Conservation (phyloP, 805 yeast species). For the Wickerhamiella hasegawae region DNA sequence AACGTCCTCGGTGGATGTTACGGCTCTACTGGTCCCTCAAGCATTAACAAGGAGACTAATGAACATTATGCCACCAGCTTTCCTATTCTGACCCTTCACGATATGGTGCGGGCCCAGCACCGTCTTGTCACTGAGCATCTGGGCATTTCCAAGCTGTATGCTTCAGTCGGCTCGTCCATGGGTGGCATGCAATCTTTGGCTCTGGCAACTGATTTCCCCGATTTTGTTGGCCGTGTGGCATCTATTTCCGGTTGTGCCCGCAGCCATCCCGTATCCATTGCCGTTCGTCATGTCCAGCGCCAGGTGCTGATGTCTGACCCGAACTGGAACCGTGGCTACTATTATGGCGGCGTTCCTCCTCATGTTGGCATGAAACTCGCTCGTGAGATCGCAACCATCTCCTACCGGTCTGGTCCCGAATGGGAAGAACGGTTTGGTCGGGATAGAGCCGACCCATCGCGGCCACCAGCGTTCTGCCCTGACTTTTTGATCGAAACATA, state of each 20-base stretch:
- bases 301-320: constrained; percentile 92
- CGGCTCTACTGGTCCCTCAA: constrained; percentile 88
- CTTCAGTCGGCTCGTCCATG: constrained; percentile 83
- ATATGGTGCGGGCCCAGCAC: constrained; percentile 83
- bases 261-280: constrained; percentile 87
- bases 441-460: constrained; percentile 63
- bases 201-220: constrained; percentile 69
- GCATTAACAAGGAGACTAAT: constrained; percentile 52
- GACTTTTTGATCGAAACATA: constrained; percentile 87
- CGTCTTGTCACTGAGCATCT: constrained; percentile 46
- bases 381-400: constrained; percentile 83
- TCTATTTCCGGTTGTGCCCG: constrained; percentile 87
- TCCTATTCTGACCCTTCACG: constrained; percentile 72
- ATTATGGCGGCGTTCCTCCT: constrained; percentile 68
- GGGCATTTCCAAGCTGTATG: constrained; percentile 48
- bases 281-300: constrained; percentile 83
- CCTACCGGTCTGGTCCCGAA: constrained; percentile 91
- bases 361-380: constrained; percentile 92
- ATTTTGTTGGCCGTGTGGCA: constrained; percentile 53
- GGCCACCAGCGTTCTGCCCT: constrained; percentile 79
- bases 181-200: constrained; percentile 99
- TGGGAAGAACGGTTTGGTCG: constrained; percentile 91
- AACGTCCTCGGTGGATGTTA: constrained; percentile 90
- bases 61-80: constrained; percentile 70
- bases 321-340: constrained; percentile 83